Base-by-base conservation (phyloP, 495 filamentous ascomycete species). In the Cercophora samala region DNA sequence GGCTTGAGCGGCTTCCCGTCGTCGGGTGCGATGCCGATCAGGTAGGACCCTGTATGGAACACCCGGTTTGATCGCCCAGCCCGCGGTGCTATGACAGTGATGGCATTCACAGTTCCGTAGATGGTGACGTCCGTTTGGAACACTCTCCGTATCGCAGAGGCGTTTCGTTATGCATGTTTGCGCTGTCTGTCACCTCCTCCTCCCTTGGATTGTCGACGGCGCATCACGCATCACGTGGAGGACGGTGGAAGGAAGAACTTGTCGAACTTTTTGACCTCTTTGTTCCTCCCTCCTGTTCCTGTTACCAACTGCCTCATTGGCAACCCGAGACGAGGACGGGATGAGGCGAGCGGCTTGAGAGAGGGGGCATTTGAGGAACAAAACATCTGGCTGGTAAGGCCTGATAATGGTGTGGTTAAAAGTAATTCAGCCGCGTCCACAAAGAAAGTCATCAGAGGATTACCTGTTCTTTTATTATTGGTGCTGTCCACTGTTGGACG, bases 391-490 rank as follows among this genome's bases (percentile, higher is more conserved):
- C 37, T 9, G 15, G 37, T 13, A 46, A 46, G 37, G 9, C 37
- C 9, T 46, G 37, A 46, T 46, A 46, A 17, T 46, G 37, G 13
- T 5, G 15, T 46, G 15, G 37, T 46, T 2, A 46, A 46, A 5
- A 29, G 26, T 29, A 29, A 29, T 29, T 29, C 26, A 29, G 26
- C 26, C 4, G 26, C 26, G 26, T 29, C 26, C 26, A 13, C 37
- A 46, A 46, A 46, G 37, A 46, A 46, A 29, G 26, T 29, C 26
- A 29, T 29, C 26, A 29, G 37, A 11, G 37, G 37, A 56, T 23
- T 23, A 56, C 22, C 53, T 21, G 53, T 56, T 56, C 53, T 23
- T 56, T 56, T 56, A 56, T 56, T 56, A 56, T 56, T 56, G 53
- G 53, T 56, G 53, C 53, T 23, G n/a, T 56, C 22, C 53, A 22